phyloP scores from a whole-genome alignment of 176 grass and related monocot species.

The Ensete ventricosum region DNA sequence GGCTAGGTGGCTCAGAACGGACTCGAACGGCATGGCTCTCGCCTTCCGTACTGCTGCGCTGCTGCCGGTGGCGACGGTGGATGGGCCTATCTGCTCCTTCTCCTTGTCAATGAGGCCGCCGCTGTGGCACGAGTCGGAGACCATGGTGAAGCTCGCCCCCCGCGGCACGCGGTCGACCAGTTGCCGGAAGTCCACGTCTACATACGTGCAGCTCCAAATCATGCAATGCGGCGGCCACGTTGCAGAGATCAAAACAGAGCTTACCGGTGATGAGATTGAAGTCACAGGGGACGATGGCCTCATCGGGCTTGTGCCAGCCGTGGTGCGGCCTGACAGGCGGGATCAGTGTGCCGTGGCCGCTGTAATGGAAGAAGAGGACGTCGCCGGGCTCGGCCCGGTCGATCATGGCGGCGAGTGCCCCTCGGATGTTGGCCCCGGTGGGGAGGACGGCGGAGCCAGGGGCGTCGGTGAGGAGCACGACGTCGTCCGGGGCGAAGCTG shows the following conservation, averaged over 20 bases:
- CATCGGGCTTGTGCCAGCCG: slow-evolving; percentile 17
- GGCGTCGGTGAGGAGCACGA: slow-evolving; percentile 45
- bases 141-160: slow-evolving; percentile 59
- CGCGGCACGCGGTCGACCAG: slow-evolving; percentile 51
- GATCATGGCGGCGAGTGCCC: slow-evolving; percentile 51
- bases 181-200: slow-evolving; percentile 60
- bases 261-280: slow-evolving; percentile 70
- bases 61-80: not conserved
- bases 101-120: slow-evolving; percentile 84
- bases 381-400: slow-evolving; percentile 38
- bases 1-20: slow-evolving; percentile 36
- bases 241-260: not conserved
- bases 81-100: slow-evolving; percentile 86
- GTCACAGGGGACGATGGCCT: slow-evolving; percentile 89
- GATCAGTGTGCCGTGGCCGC: slow-evolving; percentile 69
- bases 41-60: not conserved
- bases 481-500: slow-evolving; percentile 37
- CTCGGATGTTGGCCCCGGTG: slow-evolving; percentile 55
- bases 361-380: slow-evolving; percentile 88
- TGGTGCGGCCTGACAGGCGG: slow-evolving; percentile 26
- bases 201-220: not conserved
- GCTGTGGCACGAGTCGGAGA: slow-evolving; percentile 87
- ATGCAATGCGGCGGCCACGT: too few relatives aligned
- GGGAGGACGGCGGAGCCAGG: slow-evolving; percentile 21
- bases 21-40: slow-evolving; percentile 39